phyloP scores from a whole-genome alignment of 768 basidiomycete genomes.

The Tulasnella sp. region DNA sequence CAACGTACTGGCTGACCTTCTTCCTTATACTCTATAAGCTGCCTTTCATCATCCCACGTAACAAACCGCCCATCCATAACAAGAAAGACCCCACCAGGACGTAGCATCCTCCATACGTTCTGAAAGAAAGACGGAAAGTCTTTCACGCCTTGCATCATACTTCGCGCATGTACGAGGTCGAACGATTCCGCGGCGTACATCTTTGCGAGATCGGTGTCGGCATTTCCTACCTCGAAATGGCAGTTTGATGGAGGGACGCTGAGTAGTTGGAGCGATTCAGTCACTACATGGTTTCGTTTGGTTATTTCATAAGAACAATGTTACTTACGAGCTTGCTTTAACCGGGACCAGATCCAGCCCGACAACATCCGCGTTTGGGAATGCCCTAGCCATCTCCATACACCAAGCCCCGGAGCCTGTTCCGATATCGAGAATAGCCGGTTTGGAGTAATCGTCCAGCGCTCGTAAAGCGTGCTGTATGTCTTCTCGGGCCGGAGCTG shows the following conservation, averaged over 20 bases:
- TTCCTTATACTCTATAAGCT: neutral
- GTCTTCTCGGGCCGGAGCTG: neutral
- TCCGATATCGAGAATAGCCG: constrained; percentile 28
- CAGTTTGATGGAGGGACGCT: neutral
- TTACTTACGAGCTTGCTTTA: constrained; percentile 5
- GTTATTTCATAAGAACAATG: too few relatives aligned
- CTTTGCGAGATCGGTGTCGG: neutral
- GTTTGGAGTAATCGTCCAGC: neutral
- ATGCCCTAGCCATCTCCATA: constrained; percentile 13
- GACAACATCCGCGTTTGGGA: constrained; percentile 12
- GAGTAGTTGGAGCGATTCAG: neutral
- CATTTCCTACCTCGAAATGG: neutral
- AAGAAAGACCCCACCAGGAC: constrained; percentile 3
- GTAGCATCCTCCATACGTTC: neutral
- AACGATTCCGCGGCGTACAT: neutral
- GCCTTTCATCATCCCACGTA: constrained; percentile 18
- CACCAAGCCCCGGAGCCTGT: constrained; percentile 29
- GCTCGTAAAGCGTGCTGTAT: neutral
- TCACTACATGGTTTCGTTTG: too few relatives aligned
- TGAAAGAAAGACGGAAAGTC: neutral
- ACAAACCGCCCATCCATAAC: neutral
- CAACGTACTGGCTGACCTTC: constrained; percentile 29
- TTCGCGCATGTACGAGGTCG: constrained; percentile 5
- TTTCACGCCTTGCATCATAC: neutral
- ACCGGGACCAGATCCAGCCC: constrained; percentile 14